Base-by-base conservation (phyloP, 1,284 basidiomycete species). In the Pseudozyma sp. region DNA sequence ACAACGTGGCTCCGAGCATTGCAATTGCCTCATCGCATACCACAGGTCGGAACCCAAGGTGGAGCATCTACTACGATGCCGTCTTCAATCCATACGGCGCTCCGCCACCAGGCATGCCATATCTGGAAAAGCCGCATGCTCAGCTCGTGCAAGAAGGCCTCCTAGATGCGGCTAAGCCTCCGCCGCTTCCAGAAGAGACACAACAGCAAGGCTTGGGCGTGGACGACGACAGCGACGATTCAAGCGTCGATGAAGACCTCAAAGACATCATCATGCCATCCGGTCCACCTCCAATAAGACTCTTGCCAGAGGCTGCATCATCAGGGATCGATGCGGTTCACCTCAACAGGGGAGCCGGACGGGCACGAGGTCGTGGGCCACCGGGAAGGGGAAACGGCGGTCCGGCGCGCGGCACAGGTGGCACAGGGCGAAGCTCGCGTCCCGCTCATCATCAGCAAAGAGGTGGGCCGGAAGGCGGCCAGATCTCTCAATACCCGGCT, bases 21-120 rank as follows among this genome's bases (percentile, higher is more conserved):
- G 24, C n/a, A 37, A 7, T 6, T 4, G 16, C 34, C 30, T 2
- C 30, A 13, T 7, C 33, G 4, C 31, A 29, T 7, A 29, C 42
- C 0, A 30, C 44, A 19, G 39, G 48, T 10, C 50, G 50, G 16
- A 61, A 77, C 48, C 72, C 68, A 0, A 75, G 80, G 46, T 71
- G 93, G 76, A 95, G 93, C 85, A 87, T 94, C 44, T 97, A 97
- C 85, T 97, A 94, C 85, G 93, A 98, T 78, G 89, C 92, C 37
- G 88, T 94, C 53, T 91, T 96, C 89, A 98, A 98, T 83, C 94
- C 94, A 7, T 95, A 89, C 82, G 95, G 95, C 30, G 93, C 94
- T n/a, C 90, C 95, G 19, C 95, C 95, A 19, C 95, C 95, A 9
- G 95, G 95, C 8, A 93, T 97, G 94, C 94, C 93, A 9, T 97